Evolutionary conservation across 805 yeast genomes (phyloP).

Genomic region (Danielia reshetovae): DNA sequence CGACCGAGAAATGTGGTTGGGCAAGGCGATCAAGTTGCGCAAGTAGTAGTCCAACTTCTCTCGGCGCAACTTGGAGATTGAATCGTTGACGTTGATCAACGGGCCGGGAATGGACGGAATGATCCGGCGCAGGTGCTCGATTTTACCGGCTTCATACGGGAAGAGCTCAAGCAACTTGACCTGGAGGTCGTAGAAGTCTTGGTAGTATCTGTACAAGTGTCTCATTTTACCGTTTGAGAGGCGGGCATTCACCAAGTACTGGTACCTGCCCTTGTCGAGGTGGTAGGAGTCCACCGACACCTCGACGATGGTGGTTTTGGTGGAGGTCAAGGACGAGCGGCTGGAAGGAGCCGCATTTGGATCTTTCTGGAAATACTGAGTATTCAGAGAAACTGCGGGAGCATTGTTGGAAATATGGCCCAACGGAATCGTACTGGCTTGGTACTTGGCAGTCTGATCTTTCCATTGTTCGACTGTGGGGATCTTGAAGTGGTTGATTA

Average conservation of each 20-base stretch:
- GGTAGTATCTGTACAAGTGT: conserved; percentile 81
- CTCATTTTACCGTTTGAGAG: conserved; percentile 66
- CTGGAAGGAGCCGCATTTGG: conserved; percentile 20
- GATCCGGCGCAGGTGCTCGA: conserved; percentile 68
- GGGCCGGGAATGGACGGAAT: conserved; percentile 98
- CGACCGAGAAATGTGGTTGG: conserved; percentile 69
- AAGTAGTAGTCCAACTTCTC: conserved; percentile 52
- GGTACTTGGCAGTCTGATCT: conserved; percentile 81
- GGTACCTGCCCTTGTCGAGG: conserved; percentile 80
- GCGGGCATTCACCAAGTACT: conserved; percentile 72
- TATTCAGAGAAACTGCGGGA: conserved; percentile 30
- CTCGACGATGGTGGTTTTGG: conserved; percentile 41
- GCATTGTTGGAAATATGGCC: conserved; percentile 41
- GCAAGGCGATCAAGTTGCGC: conserved; percentile 61
- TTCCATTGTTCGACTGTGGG: conserved; percentile 98
- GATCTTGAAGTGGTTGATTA: conserved; percentile 61
- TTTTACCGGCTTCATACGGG: conserved; percentile 91
- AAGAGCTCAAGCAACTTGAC: conserved; percentile 74
- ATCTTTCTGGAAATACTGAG: conserved; percentile 32
- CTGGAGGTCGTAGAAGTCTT: conserved; percentile 94
- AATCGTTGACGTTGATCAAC: conserved; percentile 81
- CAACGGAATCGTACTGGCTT: conserved; percentile 80
- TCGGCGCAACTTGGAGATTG: conserved; percentile 50
- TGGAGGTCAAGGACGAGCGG: conserved; percentile 29
- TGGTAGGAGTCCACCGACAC: conserved; percentile 79